These are phyloP conservation scores for Boletus pseudo-olivaceus DNA, from an alignment of 768 basidiomycete species.

Conservation along the genomic window DNA sequence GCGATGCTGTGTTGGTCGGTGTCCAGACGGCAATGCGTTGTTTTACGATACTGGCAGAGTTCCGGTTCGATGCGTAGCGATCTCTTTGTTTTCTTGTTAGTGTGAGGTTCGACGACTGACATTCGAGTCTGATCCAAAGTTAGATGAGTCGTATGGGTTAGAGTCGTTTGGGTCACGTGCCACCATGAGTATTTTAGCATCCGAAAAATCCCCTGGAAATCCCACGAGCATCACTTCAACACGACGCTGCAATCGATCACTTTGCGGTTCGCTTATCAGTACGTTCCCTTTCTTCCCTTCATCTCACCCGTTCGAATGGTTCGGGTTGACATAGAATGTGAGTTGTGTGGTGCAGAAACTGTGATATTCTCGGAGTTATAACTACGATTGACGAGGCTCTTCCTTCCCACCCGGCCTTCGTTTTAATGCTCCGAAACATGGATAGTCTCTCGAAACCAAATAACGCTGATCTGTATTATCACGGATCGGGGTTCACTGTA, in stretches of 20 bases:
- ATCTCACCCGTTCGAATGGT: too few relatives aligned
- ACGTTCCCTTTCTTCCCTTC: too few relatives aligned
- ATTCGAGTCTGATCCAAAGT: too few relatives aligned
- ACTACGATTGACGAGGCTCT: conserved; percentile 72
- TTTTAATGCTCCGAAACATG: conserved; percentile 84
- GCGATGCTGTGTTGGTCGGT: background rate
- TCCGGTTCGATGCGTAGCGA: too few relatives aligned
- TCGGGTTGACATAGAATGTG: background rate
- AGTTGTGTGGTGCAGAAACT: background rate
- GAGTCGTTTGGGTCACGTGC: background rate
- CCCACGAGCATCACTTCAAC: background rate
- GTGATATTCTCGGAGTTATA: conserved; percentile 67
- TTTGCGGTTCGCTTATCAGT: too few relatives aligned
- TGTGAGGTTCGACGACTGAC: too few relatives aligned
- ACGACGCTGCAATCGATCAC: background rate
- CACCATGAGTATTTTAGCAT: background rate
- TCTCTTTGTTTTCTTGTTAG: too few relatives aligned
- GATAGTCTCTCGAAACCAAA: conserved; percentile 57
- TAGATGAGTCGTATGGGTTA: too few relatives aligned
- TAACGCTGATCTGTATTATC: conserved; percentile 38
- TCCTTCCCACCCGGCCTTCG: conserved; percentile 59
- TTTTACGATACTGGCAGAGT: too few relatives aligned
- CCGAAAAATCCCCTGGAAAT: too few relatives aligned
- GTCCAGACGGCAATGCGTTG: too few relatives aligned
- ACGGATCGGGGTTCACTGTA: conserved; percentile 31